These are phyloP conservation scores for Saccharum officinarum DNA, from an alignment of 176 grass and related monocot species.

Conservation along the genomic window DNA sequence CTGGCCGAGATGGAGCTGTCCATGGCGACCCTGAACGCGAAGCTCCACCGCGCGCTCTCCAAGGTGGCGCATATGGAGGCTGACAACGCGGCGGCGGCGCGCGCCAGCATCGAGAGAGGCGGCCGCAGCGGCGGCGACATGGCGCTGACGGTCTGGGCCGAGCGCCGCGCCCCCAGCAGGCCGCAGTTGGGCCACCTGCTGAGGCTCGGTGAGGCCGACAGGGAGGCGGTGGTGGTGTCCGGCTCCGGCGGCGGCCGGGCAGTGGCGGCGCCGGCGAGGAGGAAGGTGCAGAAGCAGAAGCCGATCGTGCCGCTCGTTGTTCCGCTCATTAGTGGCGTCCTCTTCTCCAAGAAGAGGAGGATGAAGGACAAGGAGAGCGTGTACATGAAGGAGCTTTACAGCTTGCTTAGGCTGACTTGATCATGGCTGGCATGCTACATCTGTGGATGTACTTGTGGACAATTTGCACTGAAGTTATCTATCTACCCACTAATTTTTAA, in stretches of 20 bases:
- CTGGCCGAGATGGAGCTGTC: conserved; percentile 59
- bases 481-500: neutral
- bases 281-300: conserved; percentile 69
- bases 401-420: conserved; percentile 49
- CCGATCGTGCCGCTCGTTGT: conserved; percentile 66
- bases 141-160: conserved; percentile 31
- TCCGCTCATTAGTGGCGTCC: conserved; percentile 49
- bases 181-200: conserved; percentile 46
- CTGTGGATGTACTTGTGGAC: no score
- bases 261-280: neutral
- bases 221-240: conserved; percentile 22
- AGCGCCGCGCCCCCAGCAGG: conserved; percentile 16
- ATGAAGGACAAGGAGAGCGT: conserved; percentile 48
- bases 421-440: neutral
- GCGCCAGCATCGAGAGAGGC: conserved; percentile 27
- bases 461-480: neutral
- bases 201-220: conserved; percentile 42
- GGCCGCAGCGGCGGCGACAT: neutral
- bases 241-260: neutral
- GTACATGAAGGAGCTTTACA: conserved; percentile 71
- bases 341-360: conserved; percentile 60
- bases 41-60: conserved; percentile 62
- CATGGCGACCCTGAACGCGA: conserved; percentile 66
- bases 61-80: conserved; percentile 73
- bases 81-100: conserved; percentile 47